Conservation (phyloP, 352 stramenopile genomes). For the Phytophthora constricta region DNA sequence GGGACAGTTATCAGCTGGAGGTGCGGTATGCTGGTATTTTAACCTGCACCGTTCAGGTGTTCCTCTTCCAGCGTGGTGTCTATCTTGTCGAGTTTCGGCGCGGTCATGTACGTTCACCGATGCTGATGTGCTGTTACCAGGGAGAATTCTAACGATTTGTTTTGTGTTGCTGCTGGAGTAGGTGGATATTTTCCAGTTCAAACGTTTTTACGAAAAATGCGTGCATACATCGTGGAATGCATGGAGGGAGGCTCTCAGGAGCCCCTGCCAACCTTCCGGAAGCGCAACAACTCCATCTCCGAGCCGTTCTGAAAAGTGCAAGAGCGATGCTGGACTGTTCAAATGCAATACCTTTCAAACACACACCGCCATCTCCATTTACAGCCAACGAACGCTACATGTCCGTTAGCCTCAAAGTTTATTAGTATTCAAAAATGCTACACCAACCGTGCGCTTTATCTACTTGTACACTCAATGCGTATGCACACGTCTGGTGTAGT, state of each 20-base stretch:
- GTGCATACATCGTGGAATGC: constrained; percentile 61
- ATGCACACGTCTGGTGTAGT: too few species aligned
- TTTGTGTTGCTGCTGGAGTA: constrained; percentile 28
- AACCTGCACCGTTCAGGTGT: constrained; percentile 82
- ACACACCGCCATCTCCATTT: constrained; percentile 18
- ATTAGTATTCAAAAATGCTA: too few species aligned
- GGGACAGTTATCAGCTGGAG: constrained; percentile 77
- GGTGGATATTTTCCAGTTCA: constrained; percentile 90
- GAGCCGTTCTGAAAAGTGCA: constrained; percentile 31
- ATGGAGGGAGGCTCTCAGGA: constrained; percentile 39
- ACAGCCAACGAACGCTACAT: constrained; percentile 18
- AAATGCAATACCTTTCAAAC: too few species aligned
- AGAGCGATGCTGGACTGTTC: constrained; percentile 8
- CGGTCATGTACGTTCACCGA: constrained; percentile 57
- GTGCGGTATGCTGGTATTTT: constrained; percentile 66
- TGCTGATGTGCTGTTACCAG: not conserved
- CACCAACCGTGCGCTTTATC: too few species aligned
- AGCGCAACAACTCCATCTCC: constrained; percentile 75
- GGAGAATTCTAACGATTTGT: not conserved
- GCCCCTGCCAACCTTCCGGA: constrained; percentile 40
- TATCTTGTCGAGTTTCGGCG: constrained; percentile 86
- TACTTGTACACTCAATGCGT: too few species aligned
- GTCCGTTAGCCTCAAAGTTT: constrained; percentile 28
- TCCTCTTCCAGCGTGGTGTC: constrained; percentile 79
- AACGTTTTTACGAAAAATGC: constrained; percentile 89